phyloP scores from a whole-genome alignment of 2,329 filamentous ascomycete genomes.

The Penicillium janthinellum region DNA sequence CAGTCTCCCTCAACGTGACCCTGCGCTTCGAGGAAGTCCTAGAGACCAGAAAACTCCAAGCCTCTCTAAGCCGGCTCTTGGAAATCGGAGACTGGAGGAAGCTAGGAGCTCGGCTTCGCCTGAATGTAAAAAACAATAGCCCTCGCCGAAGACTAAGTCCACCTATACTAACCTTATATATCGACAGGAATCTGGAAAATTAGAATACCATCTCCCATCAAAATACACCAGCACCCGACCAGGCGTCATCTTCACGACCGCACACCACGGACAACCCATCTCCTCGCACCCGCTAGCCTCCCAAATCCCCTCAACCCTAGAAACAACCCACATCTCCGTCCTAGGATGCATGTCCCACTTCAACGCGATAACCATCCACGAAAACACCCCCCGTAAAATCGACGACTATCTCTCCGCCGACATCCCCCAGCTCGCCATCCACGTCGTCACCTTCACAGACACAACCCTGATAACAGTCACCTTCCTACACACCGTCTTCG shows the following conservation, averaged over 20 bases:
- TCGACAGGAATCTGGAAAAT: not conserved
- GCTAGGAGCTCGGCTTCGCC: not conserved
- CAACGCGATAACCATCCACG: not conserved
- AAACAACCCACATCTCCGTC: not conserved
- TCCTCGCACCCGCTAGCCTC: not conserved
- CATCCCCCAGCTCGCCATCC: not conserved
- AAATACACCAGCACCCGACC: not conserved
- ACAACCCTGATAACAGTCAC: conserved; percentile 2
- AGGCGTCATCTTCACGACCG: not conserved
- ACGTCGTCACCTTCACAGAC: conserved; percentile 1
- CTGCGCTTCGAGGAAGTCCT: conserved; percentile 2
- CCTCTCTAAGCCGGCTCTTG: not conserved
- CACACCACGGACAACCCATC: not conserved
- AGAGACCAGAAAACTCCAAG: not conserved
- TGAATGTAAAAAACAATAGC: not conserved
- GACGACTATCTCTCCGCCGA: not conserved
- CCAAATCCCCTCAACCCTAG: not conserved
- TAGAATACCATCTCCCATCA: conserved; percentile 1
- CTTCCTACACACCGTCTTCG: not conserved
- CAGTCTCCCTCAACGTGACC: not conserved
- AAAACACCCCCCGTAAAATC: not conserved
- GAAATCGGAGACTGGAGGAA: not conserved
- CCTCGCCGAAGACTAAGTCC: not conserved
- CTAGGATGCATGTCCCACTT: not conserved
- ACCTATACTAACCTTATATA: not conserved